phyloP scores from a whole-genome alignment of 176 grass and related monocot genomes.

The Themeda triandra region DNA sequence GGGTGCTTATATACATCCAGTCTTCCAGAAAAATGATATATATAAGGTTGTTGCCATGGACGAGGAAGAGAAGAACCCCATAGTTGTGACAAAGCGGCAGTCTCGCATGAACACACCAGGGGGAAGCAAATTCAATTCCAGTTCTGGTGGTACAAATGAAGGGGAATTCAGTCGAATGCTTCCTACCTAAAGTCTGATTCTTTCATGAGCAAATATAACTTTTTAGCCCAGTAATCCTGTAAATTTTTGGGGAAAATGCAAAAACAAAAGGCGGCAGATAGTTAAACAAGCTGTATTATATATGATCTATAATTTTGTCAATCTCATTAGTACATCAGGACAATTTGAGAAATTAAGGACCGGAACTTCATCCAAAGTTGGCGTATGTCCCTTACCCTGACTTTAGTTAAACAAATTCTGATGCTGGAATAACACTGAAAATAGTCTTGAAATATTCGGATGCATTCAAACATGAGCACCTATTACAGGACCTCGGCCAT shows the following conservation, averaged over 20 bases:
- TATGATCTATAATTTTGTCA: background rate
- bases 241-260: conserved; percentile 20
- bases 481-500: no score
- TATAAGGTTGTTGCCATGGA: conserved; percentile 31
- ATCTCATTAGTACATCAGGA: background rate
- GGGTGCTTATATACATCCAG: conserved; percentile 85
- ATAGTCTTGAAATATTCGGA: no score
- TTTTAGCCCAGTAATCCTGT: conserved; percentile 28
- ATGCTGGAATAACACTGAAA: background rate
- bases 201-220: background rate
- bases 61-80: conserved; percentile 68
- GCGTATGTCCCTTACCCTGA: background rate
- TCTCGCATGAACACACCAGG: conserved; percentile 48
- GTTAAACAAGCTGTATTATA: conserved; percentile 21
- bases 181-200: conserved; percentile 29
- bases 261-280: conserved; percentile 17
- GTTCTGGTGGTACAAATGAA: conserved; percentile 50
- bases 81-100: background rate
- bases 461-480: no score
- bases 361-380: background rate
- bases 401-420: background rate
- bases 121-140: conserved; percentile 62
- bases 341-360: background rate
- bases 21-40: conserved; percentile 55
- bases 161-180: conserved; percentile 27